A percentile compares a stretch with the other conserved stretches of the same genome.
Conservation (phyloP, 192 early-diverging fungal species). For the Entomortierella chlamydospora region DNA sequence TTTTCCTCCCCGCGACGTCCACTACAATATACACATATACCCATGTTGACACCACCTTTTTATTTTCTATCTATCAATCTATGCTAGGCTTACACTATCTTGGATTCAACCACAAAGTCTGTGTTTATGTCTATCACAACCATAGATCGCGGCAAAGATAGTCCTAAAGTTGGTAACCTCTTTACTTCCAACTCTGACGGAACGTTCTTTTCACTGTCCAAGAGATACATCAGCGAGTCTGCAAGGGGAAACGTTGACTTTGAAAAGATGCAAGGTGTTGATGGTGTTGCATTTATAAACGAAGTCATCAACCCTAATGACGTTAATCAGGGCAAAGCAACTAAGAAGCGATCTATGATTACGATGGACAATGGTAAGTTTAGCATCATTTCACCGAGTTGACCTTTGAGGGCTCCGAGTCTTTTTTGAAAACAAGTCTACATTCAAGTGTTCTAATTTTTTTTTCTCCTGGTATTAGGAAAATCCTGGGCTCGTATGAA, state of each 20-base stretch:
- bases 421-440: too few species aligned
- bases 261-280: slow-evolving; percentile 89
- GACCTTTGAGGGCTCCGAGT: neutral
- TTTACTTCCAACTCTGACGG: slow-evolving; percentile 94
- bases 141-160: slow-evolving; percentile 55
- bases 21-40: neutral
- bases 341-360: slow-evolving; percentile 74
- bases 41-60: neutral
- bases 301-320: slow-evolving; percentile 74
- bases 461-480: too few species aligned
- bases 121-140: slow-evolving; percentile 78
- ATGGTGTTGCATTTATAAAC: slow-evolving; percentile 89
- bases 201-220: slow-evolving; percentile 77
- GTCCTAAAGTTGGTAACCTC: slow-evolving; percentile 83
- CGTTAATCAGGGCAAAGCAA: slow-evolving; percentile 63
- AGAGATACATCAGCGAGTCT: slow-evolving; percentile 81
- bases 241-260: slow-evolving; percentile 88
- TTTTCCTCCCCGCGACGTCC: neutral
- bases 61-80: slow-evolving; percentile 3
- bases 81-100: slow-evolving; percentile 73
- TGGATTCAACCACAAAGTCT: slow-evolving; percentile 71
- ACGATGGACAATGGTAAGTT: slow-evolving; percentile 86
- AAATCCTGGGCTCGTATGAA: slow-evolving; percentile 13
- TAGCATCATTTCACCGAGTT: too few species aligned
- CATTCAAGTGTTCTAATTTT: too few species aligned